phyloP scores from a whole-genome alignment of 225 moss, liverwort and hornwort species.

The Marchantia polymorpha region DNA sequence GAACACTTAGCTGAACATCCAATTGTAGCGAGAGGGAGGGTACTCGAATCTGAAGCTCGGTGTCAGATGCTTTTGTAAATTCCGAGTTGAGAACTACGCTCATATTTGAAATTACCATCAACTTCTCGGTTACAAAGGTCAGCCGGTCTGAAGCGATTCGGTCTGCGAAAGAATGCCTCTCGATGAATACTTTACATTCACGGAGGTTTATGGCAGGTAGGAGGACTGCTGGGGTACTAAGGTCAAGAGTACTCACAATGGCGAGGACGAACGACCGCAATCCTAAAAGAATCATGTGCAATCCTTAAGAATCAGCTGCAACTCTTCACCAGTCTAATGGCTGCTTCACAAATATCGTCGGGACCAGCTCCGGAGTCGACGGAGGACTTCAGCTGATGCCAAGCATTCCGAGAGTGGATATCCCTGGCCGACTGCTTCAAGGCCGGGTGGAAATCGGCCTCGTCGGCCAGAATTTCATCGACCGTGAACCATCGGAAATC shows the following conservation, averaged over 20 bases:
- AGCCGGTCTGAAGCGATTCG: no score
- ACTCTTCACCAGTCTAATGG: slow-evolving; percentile 54
- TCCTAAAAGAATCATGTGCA: neutral
- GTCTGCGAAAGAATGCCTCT: no score
- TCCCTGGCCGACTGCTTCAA: slow-evolving; percentile 58
- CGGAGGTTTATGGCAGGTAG: neutral
- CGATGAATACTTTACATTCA: neutral
- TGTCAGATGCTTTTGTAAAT: no score
- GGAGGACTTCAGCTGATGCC: slow-evolving; percentile 57
- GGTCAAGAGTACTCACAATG: neutral
- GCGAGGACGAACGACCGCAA: neutral
- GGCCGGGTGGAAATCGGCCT: slow-evolving; percentile 38
- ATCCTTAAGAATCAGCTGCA: slow-evolving; percentile 17
- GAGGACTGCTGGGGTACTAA: no score
- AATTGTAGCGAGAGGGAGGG: no score
- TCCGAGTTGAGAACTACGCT: no score
- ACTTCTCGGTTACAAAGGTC: no score
- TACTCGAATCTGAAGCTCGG: no score
- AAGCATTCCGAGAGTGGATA: slow-evolving; percentile 58
- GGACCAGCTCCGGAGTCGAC: slow-evolving; percentile 46
- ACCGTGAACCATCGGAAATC: slow-evolving; percentile 52
- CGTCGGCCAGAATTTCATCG: slow-evolving; percentile 31
- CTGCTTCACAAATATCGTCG: slow-evolving; percentile 60
- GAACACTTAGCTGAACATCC: no score
- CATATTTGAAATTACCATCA: no score